Percentiles rank a stretch among this genome's conserved stretches.
These are phyloP conservation scores for Ceratocystis lukuohia DNA, from an alignment of 2,329 filamentous ascomycete genomes.

Conservation along the genomic window DNA sequence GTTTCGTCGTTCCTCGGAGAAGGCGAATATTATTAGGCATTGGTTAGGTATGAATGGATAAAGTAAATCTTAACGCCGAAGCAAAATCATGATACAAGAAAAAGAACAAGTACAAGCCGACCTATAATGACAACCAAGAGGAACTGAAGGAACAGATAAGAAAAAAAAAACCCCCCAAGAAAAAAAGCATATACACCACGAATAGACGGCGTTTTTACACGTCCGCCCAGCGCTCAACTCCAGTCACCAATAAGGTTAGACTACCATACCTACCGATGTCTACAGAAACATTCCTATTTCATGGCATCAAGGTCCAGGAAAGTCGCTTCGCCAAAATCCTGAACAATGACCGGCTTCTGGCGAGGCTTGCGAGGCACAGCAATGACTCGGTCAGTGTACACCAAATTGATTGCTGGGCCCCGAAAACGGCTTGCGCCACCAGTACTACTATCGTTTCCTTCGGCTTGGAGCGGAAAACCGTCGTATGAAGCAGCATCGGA, in stretches of 20 bases:
- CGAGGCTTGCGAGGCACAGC: constrained; percentile 32
- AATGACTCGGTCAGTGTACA: constrained; percentile 32
- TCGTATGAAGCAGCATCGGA: background rate
- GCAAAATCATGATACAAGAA: background rate
- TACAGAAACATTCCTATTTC: background rate
- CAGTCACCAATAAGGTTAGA: no score
- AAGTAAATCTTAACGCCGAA: background rate
- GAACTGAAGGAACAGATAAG: background rate
- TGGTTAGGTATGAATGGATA: background rate
- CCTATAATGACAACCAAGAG: background rate
- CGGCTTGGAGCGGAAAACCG: background rate
- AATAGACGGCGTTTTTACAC: no score
- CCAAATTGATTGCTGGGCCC: constrained; percentile 28
- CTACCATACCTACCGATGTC: no score
- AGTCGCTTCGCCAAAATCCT: constrained; percentile 56
- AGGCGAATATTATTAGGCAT: background rate
- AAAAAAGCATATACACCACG: background rate
- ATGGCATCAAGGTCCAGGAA: constrained; percentile 35
- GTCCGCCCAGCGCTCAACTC: no score
- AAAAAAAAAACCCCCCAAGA: background rate
- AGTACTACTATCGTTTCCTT: background rate
- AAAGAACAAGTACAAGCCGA: background rate
- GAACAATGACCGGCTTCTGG: constrained; percentile 21
- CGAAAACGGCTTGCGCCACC: constrained; percentile 23
- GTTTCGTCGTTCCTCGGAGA: background rate